Evolutionary conservation across 2,329 filamentous ascomycete genomes (phyloP), one percentile per base, ranked within the genome.

Genomic region (Fusarium falciforme): DNA sequence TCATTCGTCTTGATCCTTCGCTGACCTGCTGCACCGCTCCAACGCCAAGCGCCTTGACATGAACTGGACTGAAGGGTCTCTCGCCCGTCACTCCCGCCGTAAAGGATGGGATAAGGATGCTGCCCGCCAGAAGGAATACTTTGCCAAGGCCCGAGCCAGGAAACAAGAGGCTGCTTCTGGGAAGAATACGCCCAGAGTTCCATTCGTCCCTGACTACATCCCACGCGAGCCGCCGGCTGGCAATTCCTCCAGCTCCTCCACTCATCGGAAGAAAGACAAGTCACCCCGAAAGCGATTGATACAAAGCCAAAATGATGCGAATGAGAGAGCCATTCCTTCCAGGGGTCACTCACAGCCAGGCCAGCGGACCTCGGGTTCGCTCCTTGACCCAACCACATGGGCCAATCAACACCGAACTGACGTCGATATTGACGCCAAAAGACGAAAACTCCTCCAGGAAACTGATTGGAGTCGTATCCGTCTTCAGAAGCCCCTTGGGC

Each of bases 1-100:
- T 11, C 14, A 55, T 22, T 12, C 27, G 36, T 20, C 25, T 36
- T 29, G 27, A 31, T 14, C 27, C 31, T 9, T 52, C 14, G 47
- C 10, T 27, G 27, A 31, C 27, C 33, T 55, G 27, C 7, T 27
- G 36, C 5, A 42, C 7, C 14, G 17, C 20, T 38, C 16, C 17
- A 61, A 2, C 27, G 17, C 61, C n/a, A 52, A 38, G 35, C 49
- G 20, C 22, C 33, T 29, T 33, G 73, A 35, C 47, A 86, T 86
- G 84, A 86, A 86, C 72, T 85, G 84, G 83, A 85, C 81, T 3
- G 82, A 83, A 69, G 82, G 83, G 11, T 70, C 77, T 36, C 80
- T 84, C 25, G 78, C 82, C 49, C 82, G 84, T 10, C 80, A 84
- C 67, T 79, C 80, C 29, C 79, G 79, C 38, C 78, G 79, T 8